Base-by-base conservation (phyloP, 2,329 filamentous ascomycete species). In the Rhexocercosporidium sp. region DNA sequence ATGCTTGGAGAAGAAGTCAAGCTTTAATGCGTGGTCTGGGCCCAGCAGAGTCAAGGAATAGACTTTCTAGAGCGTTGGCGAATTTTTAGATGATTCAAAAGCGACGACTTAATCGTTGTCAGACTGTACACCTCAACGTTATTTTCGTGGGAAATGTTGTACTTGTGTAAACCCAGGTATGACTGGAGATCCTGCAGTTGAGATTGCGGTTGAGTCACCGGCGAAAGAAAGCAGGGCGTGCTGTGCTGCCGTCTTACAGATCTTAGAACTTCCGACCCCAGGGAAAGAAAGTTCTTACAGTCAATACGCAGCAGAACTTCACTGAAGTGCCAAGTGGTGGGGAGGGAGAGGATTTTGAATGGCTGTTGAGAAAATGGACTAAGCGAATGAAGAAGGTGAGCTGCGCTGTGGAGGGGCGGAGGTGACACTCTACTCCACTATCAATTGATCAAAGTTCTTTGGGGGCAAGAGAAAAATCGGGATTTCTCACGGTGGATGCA, bases 341-440 rank as follows among this genome's bases (percentile, higher is more conserved):
- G 8, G n/a, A 34, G n/a, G 9, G 16, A 31, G 39, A 27, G 31
- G 27, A 41, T 57, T 57, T 47, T 60, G 37, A 47, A 60, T 60
- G 57, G 57, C 25, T 16, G 14, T 14, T 12, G 27, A 27, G 25
- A 12, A 44, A 60, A 29, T 44, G 29, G 51, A 39, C 67, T 69
- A 67, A 63, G 67, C 67, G 67, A 69, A 69, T 59, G 22, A 25
- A 65, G 67, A 67, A 69, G 67, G 67, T 69, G 47, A 37, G n/a
- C 7, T 54, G 49, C 7, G 49, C 44, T 47, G 44, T n/a, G 22
- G 18, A 20, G n/a, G 44, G 44, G n/a, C n/a, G 18, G 22, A 7
- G 44, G n/a, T n/a, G 18, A 20, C 31, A 20, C 9, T 31, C 18
- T 14, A 54, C 31, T 34, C 53, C 53, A 39, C 53, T 37, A 56